A percentile compares a stretch with the other conserved stretches of the same genome.
Conservation (phyloP, 2,329 filamentous ascomycete species). For the Cladosporium austrohemisphaericum region DNA sequence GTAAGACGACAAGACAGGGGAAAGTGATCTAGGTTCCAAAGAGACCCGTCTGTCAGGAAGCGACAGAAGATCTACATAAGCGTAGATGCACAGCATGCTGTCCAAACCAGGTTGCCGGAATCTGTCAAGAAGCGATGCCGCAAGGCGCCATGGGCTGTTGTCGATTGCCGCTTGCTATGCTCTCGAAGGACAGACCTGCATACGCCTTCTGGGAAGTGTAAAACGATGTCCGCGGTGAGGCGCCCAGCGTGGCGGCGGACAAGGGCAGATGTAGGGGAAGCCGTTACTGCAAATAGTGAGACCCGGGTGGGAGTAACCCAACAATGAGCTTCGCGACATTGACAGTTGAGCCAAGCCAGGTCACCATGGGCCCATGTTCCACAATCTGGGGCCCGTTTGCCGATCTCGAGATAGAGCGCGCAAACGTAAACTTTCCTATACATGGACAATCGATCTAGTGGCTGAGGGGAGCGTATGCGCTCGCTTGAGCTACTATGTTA, state of each 20-base stretch:
- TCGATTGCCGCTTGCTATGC: constrained; percentile 3
- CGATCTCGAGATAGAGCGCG: constrained; percentile 11
- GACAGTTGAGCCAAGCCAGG: constrained; percentile 10
- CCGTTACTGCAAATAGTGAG: constrained; percentile 12
- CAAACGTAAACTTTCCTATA: constrained; percentile 9
- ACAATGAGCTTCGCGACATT: constrained; percentile 3
- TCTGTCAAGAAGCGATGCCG: constrained; percentile 15
- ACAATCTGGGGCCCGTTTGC: constrained; percentile 5
- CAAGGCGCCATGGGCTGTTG: constrained; percentile 8
- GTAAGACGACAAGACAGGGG: neutral
- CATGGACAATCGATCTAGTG: constrained; percentile 10
- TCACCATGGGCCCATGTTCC: constrained; percentile 10
- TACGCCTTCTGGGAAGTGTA: constrained; percentile 2
- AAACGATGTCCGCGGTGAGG: constrained; percentile 2
- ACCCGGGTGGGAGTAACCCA: neutral
- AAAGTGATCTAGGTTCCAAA: constrained; percentile 12
- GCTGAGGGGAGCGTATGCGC: constrained; percentile 8
- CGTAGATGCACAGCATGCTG: constrained; percentile 29
- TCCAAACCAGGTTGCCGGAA: constrained; percentile 27
- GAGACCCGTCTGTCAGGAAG: constrained; percentile 16
- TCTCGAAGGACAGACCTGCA: constrained; percentile 11
- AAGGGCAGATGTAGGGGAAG: constrained; percentile 9
- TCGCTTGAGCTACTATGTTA: constrained; percentile 14
- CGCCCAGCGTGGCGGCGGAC: constrained; percentile 4
- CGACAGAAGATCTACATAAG: constrained; percentile 27